Evolutionary conservation across 1,139 yeast species (phyloP).

Genomic region (Protomyces macrosporus): DNA sequence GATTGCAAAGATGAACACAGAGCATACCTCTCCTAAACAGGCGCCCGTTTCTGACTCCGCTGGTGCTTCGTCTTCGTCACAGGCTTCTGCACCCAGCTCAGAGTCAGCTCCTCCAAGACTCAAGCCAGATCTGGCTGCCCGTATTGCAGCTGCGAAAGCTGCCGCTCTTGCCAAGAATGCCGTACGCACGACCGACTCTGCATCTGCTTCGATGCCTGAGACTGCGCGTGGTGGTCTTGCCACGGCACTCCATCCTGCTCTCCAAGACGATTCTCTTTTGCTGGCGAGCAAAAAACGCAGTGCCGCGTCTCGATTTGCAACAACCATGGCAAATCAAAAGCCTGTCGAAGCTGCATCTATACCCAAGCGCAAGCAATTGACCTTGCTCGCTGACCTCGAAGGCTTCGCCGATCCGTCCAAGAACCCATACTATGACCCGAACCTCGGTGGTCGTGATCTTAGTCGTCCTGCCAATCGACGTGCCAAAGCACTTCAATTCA

Average conservation of each 20-base stretch:
- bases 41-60: background rate
- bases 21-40: constrained; percentile 13
- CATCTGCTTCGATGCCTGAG: constrained; percentile 15
- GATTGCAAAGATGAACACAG: constrained; percentile 13
- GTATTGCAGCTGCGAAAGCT: constrained; percentile 30
- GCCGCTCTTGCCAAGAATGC: constrained; percentile 6
- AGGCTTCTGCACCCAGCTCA: background rate
- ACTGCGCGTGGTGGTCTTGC: constrained; percentile 33
- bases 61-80: background rate
- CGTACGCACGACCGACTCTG: background rate
- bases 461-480: constrained; percentile 31
- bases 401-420: constrained; percentile 30
- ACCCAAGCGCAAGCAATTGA: constrained; percentile 27
- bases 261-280: constrained; percentile 26
- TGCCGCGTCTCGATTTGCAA: constrained; percentile 25
- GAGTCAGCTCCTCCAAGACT: background rate
- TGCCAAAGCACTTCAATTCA: constrained; percentile 47
- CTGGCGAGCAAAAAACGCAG: constrained; percentile 8
- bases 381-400: constrained; percentile 29
- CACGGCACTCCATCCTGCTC: constrained; percentile 34
- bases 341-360: constrained; percentile 26
- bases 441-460: constrained; percentile 35
- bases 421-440: constrained; percentile 60
- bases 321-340: constrained; percentile 11
- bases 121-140: constrained; percentile 27